Percentiles rank a stretch among this genome's conserved stretches.
Evolutionary conservation across 2,329 filamentous ascomycete genomes (phyloP).

Genomic region (Myotisia sp.): DNA sequence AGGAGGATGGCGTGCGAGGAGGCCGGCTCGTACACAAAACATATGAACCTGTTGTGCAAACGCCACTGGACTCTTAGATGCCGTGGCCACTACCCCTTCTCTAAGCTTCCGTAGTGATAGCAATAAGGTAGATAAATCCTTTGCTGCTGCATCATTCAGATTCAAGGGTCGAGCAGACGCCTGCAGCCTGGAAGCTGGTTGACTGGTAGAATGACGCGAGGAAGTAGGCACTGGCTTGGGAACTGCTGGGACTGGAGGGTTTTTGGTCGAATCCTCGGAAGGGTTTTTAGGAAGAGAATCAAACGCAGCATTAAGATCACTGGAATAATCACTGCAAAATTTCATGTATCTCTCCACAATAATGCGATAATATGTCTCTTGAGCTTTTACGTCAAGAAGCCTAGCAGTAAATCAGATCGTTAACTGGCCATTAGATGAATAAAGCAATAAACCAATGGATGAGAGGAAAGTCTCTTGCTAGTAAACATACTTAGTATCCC

Average conservation of each 20-base stretch:
- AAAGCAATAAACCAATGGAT: slow-evolving; percentile 4
- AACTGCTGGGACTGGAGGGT: slow-evolving; percentile 22
- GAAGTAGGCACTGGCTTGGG: slow-evolving; percentile 1
- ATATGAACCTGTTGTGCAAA: slow-evolving; percentile 85
- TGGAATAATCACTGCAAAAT: slow-evolving; percentile 64
- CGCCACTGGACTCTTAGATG: slow-evolving; percentile 56
- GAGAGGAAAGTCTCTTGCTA: slow-evolving; percentile 3
- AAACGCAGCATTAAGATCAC: slow-evolving; percentile 62
- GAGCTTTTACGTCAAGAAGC: slow-evolving; percentile 58
- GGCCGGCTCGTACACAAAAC: slow-evolving; percentile 73
- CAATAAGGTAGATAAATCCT: slow-evolving; percentile 59
- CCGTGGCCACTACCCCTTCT: slow-evolving; percentile 63
- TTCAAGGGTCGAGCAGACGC: slow-evolving; percentile 6
- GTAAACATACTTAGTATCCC: slow-evolving; percentile 57
- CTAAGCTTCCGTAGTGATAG: slow-evolving; percentile 80
- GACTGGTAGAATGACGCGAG: slow-evolving; percentile 4
- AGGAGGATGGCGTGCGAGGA: slow-evolving; percentile 68
- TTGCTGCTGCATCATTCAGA: slow-evolving; percentile 30
- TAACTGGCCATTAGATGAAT: slow-evolving; percentile 22
- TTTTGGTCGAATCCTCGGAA: slow-evolving; percentile 26
- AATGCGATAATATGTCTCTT: slow-evolving; percentile 73
- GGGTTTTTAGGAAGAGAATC: slow-evolving; percentile 42
- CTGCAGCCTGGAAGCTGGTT: slow-evolving; percentile 8
- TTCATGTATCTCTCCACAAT: slow-evolving; percentile 81
- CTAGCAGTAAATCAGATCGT: too few relatives aligned